Base-by-base conservation (phyloP, 192 early-diverging fungal species). In the Gryganskiella cystojenkinii region DNA sequence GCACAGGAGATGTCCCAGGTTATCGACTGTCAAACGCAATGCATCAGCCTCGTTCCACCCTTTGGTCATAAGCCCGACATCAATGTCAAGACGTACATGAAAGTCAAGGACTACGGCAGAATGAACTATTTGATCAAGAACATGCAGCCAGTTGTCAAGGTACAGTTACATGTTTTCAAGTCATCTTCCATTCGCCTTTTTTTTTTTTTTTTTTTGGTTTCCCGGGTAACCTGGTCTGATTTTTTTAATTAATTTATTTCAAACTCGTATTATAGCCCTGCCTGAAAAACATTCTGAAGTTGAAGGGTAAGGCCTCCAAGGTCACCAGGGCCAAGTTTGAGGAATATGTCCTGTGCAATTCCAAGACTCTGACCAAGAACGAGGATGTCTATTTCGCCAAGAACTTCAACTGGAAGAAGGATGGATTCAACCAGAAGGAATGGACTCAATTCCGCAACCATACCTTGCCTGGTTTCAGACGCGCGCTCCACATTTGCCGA, bases 381-480 rank as follows among this genome's bases (percentile, higher is more conserved):
- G 64, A 75, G 63, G 52, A 61, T 5, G 22, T 37, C 35, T 75
- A 75, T 27, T 67, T 59, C n/a, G 47, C 57, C 31, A 56, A 61
- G 55, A 56, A 47, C 51, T 75, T 61, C 11, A 44, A 75, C 71
- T 67, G 52, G 43, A 75, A 75, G 33, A 75, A 75, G 71, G 13
- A 53, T 25, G 71, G 71, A 33, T 75, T 75, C 71, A 72, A 0
- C 71, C 5, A n/a, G 7, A 67, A 42, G 7, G 19, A 61, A 25
- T 75, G 71, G 71, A 61, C 71, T 47, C 22, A 47, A 17, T 75
- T 75, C 45, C n/a, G 64, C 0, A 75, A 66, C 63, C 56, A 66
- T 25, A 75, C 71, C 44, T 37, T 75, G 56, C 71, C 71, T 19
- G 71, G 42, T 45, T 75, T 75, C 71, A 75, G 64, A 25, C 66